Evolutionary conservation across 208 protist species (phyloP).

Genomic region (Perkinsela sp.): DNA sequence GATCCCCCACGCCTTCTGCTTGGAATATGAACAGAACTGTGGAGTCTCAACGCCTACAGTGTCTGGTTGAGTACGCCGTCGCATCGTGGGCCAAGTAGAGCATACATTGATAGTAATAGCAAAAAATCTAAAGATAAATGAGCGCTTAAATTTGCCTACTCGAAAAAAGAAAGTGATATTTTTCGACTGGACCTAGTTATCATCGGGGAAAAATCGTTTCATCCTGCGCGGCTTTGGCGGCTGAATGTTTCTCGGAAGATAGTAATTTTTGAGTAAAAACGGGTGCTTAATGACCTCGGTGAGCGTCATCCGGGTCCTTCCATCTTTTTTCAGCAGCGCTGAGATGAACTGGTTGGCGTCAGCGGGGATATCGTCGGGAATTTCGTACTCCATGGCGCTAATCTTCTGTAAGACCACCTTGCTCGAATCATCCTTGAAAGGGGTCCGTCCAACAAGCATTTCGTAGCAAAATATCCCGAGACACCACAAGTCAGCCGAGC

Average conservation of each 20-base stretch:
- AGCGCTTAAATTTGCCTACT: background rate
- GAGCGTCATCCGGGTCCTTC: slow-evolving; percentile 28
- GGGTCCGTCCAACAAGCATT: slow-evolving; percentile 73
- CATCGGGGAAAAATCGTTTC: background rate
- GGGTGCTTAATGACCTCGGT: slow-evolving; percentile 43
- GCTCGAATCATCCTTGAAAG: slow-evolving; percentile 69
- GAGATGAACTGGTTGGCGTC: slow-evolving; percentile 66
- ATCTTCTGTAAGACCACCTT: slow-evolving; percentile 25
- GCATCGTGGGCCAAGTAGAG: too few species aligned
- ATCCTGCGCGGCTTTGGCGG: slow-evolving; percentile 10
- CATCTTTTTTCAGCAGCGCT: slow-evolving; percentile 27
- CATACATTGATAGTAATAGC: too few species aligned
- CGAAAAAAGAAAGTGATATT: too few species aligned
- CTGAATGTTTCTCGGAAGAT: slow-evolving; percentile 31
- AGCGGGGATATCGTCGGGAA: slow-evolving; percentile 32
- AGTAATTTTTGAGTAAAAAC: slow-evolving; percentile 66
- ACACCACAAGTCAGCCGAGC: slow-evolving; percentile 74
- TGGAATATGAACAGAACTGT: too few species aligned
- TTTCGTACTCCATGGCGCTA: slow-evolving; percentile 43
- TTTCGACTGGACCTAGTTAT: too few species aligned
- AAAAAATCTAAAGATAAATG: too few species aligned
- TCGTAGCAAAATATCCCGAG: slow-evolving; percentile 89
- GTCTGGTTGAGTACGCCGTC: too few species aligned
- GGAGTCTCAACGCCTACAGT: too few species aligned
- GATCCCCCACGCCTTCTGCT: too few species aligned